A percentile compares a stretch with the other conserved stretches of the same genome.
Conservation (phyloP, 225 moss, liverwort and hornwort genomes). For the Asterella californica region DNA sequence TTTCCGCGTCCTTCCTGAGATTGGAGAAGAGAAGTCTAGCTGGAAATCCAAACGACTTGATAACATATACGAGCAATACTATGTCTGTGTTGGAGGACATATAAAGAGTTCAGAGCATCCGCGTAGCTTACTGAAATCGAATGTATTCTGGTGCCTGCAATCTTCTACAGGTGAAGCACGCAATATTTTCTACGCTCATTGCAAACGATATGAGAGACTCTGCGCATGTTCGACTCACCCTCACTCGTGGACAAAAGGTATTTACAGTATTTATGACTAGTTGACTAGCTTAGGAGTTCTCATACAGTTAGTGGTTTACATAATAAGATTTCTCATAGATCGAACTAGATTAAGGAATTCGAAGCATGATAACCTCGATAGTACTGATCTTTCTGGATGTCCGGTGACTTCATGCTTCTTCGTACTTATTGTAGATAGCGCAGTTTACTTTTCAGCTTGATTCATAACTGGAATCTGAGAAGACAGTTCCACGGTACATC, state of each 20-base stretch:
- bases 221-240: conserved; percentile 72
- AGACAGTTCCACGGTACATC: no score
- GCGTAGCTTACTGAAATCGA: no score
- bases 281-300: neutral
- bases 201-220: conserved; percentile 81
- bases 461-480: no score
- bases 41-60: neutral
- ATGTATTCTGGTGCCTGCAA: neutral
- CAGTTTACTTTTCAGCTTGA: no score
- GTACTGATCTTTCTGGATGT: no score
- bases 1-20: neutral
- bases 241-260: conserved; percentile 90
- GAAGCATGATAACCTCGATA: no score
- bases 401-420: no score
- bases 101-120: neutral
- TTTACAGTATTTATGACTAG: neutral
- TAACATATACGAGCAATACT: neutral
- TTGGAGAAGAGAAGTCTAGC: neutral
- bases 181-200: conserved; percentile 75
- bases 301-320: neutral
- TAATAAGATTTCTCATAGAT: neutral
- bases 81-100: neutral
- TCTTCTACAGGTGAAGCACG: conserved; percentile 54
- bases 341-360: no score
- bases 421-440: no score